Evolutionary conservation across 371 early-diverging fungal species (phyloP).

Genomic region (Mucor mucedo): DNA sequence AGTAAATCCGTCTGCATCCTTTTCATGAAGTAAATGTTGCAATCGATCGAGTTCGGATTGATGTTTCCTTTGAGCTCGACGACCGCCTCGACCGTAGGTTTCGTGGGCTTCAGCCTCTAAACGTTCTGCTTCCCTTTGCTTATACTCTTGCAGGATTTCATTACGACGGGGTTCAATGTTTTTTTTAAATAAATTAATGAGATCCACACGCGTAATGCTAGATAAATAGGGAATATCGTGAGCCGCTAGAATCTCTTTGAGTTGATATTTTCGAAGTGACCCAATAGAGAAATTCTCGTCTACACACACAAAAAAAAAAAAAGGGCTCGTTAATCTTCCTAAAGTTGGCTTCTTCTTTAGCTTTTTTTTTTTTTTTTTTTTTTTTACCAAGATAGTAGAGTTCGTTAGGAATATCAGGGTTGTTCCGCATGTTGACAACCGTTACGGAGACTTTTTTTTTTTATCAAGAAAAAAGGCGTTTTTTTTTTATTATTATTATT

Average conservation of each 20-base stretch:
- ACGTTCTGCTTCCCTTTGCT: not conserved
- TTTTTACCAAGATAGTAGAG: conserved; percentile 25
- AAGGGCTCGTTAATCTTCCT: not conserved
- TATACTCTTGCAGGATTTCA: conserved; percentile 10
- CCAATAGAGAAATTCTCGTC: conserved; percentile 23
- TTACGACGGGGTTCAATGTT: conserved; percentile 14
- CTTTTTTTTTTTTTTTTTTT: not conserved
- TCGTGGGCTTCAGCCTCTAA: not conserved
- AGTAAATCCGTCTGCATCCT: conserved; percentile 22
- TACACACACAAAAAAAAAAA: not conserved
- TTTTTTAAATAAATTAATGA: conserved; percentile 17
- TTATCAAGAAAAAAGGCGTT: not conserved
- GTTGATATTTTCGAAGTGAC: conserved; percentile 23
- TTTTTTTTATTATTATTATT: no score
- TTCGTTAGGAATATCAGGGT: conserved; percentile 16
- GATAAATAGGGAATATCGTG: conserved; percentile 16
- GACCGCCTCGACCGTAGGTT: conserved; percentile 11
- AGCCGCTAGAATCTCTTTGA: conserved; percentile 19
- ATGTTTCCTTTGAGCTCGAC: no score
- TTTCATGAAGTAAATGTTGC: not conserved
- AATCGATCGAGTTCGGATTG: no score
- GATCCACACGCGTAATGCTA: not conserved
- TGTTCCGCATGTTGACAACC: not conserved
- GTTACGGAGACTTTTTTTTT: not conserved
- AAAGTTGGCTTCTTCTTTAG: not conserved